Evolutionary conservation across 257 asterid species (phyloP).

Genomic region (Mentha longifolia): DNA sequence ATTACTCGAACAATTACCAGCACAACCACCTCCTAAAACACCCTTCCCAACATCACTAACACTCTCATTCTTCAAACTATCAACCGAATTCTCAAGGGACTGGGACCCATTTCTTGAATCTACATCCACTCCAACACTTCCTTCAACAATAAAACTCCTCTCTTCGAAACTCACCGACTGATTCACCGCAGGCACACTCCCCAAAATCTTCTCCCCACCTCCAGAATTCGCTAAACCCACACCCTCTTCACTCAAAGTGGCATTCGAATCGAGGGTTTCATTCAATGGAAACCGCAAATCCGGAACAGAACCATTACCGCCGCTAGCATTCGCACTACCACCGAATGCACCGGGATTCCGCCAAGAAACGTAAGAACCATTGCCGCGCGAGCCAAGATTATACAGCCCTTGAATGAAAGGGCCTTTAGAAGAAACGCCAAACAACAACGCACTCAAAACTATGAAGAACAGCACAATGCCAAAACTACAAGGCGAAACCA

Average conservation of each 20-base stretch:
- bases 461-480: conserved; percentile 54
- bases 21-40: no score
- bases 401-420: conserved; percentile 54
- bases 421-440: conserved; percentile 53
- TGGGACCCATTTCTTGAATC: conserved; percentile 32
- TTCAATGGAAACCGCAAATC: conserved; percentile 27
- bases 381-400: conserved; percentile 40
- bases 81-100: conserved; percentile 31
- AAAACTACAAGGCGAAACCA: conserved; percentile 62
- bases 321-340: conserved; percentile 22
- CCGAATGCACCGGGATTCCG: conserved; percentile 42
- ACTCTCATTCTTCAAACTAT: conserved; percentile 34
- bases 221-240: conserved; percentile 35
- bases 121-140: conserved; percentile 27
- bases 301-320: conserved; percentile 33
- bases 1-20: no score
- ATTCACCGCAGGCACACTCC: conserved; percentile 42
- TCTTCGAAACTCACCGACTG: conserved; percentile 33
- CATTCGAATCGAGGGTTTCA: conserved; percentile 41
- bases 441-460: conserved; percentile 48
- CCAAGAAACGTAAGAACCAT: conserved; percentile 42
- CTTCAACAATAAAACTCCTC: conserved; percentile 37
- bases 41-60: conserved; percentile 20
- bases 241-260: conserved; percentile 31
- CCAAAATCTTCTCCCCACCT: conserved; percentile 36